Evolutionary conservation across 2,329 filamentous ascomycete species (phyloP), one percentile per base, ranked within the genome.

Genomic region (Colletotrichum nymphaeae): DNA sequence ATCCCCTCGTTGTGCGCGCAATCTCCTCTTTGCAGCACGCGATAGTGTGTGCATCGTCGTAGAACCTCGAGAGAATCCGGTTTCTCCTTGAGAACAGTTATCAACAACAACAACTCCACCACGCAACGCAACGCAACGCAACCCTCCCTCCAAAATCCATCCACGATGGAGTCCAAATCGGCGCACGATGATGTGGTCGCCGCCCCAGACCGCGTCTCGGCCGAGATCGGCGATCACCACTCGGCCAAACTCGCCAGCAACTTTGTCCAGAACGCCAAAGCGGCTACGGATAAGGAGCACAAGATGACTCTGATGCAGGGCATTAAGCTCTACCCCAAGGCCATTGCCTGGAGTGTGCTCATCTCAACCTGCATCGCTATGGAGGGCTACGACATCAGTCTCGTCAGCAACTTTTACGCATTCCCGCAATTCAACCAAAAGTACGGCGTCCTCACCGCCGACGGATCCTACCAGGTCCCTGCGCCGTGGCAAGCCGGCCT

Each of bases 281-380:
- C 80, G 35, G 90, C 90, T 19, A 86, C 89, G 32, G 86, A 90
- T 72, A 91, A 90, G 81, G 90, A 92, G 82, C 92, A 91, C 77
- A 87, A 85, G 16, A 94, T 95, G 93, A 93, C 88, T 59, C 85
- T 97, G 71, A 79, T 89, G 80, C 91, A 97, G 84, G 95, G 94
- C 75, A 88, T 97, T 81, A 91, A 87, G 79, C 87, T 97, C 30
- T 98, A 98, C 80, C 95, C 94, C 72, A 96, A 97, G 85, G 95
- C 95, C 26, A 92, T 97, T 69, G 88, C 86, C 26, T 98, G 94
- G 94, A 94, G 92, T 77, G 79, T 97, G 63, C 86, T 97, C 72
- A 95, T 98, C 82, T 96, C 93, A n/a, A 96, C 94, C 0, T 95
- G 93, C 80, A 97, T 97, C 79, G 91, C 90, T 78, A 98, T 98